Evolutionary conservation across 306 rosid species (phyloP).

Genomic region (Quercus rubra): DNA sequence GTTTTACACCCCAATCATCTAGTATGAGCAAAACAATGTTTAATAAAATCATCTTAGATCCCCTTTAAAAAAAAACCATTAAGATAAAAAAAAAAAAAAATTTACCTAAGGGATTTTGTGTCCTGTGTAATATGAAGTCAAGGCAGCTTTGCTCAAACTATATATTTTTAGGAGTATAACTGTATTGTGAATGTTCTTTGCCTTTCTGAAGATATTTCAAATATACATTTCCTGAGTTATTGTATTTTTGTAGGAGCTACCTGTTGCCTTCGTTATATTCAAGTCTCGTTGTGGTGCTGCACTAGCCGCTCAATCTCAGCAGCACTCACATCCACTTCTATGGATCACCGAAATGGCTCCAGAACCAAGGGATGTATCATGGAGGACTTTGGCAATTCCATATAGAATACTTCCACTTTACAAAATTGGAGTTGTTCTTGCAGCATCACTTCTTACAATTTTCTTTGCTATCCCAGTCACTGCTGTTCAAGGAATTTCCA

Average conservation of each 20-base stretch:
- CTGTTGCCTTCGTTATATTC: conserved; percentile 80
- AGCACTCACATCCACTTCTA: conserved; percentile 66
- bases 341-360: conserved; percentile 89
- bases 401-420: conserved; percentile 54
- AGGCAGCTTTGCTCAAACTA: too few relatives aligned
- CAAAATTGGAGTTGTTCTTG: conserved; percentile 55
- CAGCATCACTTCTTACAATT: conserved; percentile 72
- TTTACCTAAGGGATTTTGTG: too few relatives aligned
- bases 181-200: background rate
- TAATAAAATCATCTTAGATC: too few relatives aligned
- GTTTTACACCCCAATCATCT: too few relatives aligned
- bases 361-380: conserved; percentile 89
- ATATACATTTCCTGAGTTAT: background rate
- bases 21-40: too few relatives aligned
- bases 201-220: background rate
- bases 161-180: too few relatives aligned
- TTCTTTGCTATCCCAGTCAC: conserved; percentile 90
- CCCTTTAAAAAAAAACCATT: too few relatives aligned
- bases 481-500: conserved; percentile 93
- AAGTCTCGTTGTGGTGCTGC: conserved; percentile 74
- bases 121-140: too few relatives aligned
- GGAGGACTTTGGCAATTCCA: conserved; percentile 75
- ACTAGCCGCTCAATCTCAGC: conserved; percentile 73
- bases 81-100: too few relatives aligned
- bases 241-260: conserved; percentile 59